phyloP scores from a whole-genome alignment of 2,329 filamentous ascomycete species.

The Plenodomus tracheiphilus region DNA sequence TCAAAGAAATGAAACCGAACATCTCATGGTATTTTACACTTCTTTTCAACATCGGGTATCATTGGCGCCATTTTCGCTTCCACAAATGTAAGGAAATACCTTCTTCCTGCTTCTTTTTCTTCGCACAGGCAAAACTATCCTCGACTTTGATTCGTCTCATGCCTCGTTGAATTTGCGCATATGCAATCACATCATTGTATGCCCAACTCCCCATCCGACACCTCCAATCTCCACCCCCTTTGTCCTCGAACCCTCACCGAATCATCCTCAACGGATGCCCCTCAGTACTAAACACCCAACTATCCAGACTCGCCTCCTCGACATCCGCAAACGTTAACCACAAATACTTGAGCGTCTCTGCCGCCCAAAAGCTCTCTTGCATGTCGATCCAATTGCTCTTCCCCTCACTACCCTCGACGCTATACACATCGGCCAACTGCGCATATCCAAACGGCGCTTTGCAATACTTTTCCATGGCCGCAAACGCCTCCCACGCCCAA shows the following conservation, averaged over 20 bases:
- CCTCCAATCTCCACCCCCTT: too few relatives aligned
- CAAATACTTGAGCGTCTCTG: conserved; percentile 48
- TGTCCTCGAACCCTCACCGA: conserved; percentile 17
- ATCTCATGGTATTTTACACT: too few relatives aligned
- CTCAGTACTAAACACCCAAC: conserved; percentile 52
- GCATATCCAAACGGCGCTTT: conserved; percentile 46
- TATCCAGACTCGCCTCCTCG: conserved; percentile 43
- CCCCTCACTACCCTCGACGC: conserved; percentile 17
- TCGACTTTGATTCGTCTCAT: too few relatives aligned
- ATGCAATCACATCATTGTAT: too few relatives aligned
- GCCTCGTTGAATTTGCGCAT: too few relatives aligned
- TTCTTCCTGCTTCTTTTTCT: too few relatives aligned
- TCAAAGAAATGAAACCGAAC: too few relatives aligned
- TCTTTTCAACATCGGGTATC: too few relatives aligned
- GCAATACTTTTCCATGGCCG: conserved; percentile 42
- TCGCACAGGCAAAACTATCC: too few relatives aligned
- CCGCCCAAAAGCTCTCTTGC: conserved; percentile 47
- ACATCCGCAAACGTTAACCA: conserved; percentile 45
- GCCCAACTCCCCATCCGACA: too few relatives aligned
- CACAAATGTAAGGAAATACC: too few relatives aligned
- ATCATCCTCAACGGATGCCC: conserved; percentile 47
- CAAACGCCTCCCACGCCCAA: conserved; percentile 49
- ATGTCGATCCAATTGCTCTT: conserved; percentile 41
- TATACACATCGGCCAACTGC: conserved; percentile 42
- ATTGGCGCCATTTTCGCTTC: too few relatives aligned